Percentiles rank a stretch among this genome's conserved stretches.
Conservation (phyloP, 139 green algal species). For the Haematococcus lacustris region DNA sequence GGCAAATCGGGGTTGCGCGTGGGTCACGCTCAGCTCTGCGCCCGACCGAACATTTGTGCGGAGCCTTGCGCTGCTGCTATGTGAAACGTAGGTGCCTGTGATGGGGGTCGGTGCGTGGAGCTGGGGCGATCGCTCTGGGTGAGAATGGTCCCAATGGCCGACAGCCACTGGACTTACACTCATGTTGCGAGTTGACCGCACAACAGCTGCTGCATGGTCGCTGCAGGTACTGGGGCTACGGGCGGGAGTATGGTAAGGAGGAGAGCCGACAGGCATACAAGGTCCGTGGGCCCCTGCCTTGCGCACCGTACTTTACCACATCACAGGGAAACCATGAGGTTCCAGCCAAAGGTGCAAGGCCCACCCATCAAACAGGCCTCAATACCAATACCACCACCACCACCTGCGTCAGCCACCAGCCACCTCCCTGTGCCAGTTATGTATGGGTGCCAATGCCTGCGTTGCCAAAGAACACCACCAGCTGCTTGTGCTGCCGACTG, state of each 20-base stretch:
- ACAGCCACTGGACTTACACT: too few species aligned
- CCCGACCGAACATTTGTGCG: neutral
- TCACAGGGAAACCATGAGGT: too few species aligned
- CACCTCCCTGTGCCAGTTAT: neutral
- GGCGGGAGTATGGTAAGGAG: slow-evolving; percentile 36
- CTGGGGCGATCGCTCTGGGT: slow-evolving; percentile 76
- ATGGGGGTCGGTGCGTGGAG: slow-evolving; percentile 74
- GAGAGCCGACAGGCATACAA: slow-evolving; percentile 52
- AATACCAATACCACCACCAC: neutral
- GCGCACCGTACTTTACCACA: neutral
- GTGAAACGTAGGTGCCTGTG: slow-evolving; percentile 29
- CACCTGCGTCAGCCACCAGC: too few species aligned
- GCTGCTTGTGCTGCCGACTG: too few species aligned
- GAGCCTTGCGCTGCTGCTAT: neutral
- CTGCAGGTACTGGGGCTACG: slow-evolving; percentile 58
- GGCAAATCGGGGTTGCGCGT: slow-evolving; percentile 18
- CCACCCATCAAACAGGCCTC: too few species aligned
- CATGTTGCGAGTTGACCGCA: too few species aligned
- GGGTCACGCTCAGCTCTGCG: neutral
- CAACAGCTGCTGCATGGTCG: too few species aligned
- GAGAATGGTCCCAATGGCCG: too few species aligned
- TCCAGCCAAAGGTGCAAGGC: too few species aligned
- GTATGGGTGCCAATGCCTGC: neutral
- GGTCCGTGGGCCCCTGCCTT: neutral
- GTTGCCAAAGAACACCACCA: too few species aligned